These are phyloP conservation scores for Cryphonectria parasitica DNA, from an alignment of 2,329 filamentous ascomycete genomes.

Conservation along the genomic window DNA sequence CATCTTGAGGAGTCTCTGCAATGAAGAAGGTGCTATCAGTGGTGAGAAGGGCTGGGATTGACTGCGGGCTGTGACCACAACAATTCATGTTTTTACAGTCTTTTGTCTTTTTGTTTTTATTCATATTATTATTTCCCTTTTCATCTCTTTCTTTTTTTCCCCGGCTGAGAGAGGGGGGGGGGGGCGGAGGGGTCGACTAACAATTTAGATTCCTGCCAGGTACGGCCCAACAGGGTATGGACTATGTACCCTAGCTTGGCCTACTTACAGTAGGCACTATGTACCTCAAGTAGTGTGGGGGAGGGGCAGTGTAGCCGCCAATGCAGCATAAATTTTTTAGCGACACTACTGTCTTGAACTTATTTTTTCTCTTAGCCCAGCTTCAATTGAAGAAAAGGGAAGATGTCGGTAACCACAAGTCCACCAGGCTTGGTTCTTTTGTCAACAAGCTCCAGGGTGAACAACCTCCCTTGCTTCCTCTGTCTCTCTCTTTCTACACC, in stretches of 20 bases:
- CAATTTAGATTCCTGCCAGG: not conserved
- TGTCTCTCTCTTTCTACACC: not conserved
- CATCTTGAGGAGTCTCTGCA: too few species aligned
- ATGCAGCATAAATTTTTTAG: conserved; percentile 28
- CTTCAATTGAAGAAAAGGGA: conserved; percentile 15
- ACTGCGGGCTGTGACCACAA: too few species aligned
- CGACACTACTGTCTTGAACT: conserved; percentile 10
- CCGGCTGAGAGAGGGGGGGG: not conserved
- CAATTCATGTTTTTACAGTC: too few species aligned
- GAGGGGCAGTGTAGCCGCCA: conserved; percentile 24
- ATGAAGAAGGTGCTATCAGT: too few species aligned
- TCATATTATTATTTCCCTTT: not conserved
- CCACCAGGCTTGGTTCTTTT: conserved; percentile 19
- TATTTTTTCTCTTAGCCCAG: conserved; percentile 8
- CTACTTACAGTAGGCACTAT: not conserved
- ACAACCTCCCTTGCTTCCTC: not conserved
- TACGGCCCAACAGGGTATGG: not conserved
- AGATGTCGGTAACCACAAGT: conserved; percentile 25
- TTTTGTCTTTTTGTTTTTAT: too few species aligned
- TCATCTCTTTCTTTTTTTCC: too few species aligned
- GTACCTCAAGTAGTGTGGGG: conserved; percentile 22
- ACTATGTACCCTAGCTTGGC: not conserved
- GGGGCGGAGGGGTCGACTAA: not conserved
- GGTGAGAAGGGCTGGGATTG: too few species aligned
- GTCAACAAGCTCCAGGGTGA: conserved; percentile 20